Evolutionary conservation across 192 early-diverging fungal genomes (phyloP).

Genomic region (Backusella liffmaniae): DNA sequence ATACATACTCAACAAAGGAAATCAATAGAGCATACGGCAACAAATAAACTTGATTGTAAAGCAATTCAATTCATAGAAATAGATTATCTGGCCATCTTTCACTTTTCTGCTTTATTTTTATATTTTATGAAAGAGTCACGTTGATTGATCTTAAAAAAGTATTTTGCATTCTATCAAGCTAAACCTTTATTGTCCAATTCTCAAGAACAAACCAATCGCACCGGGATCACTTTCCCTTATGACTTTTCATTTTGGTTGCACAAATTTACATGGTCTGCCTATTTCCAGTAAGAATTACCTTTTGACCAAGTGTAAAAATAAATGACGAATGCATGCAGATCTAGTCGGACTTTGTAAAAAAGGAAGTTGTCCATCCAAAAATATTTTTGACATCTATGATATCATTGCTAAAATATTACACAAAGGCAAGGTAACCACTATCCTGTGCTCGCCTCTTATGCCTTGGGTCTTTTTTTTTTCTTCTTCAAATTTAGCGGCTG

Average conservation of each 20-base stretch:
- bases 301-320: neutral
- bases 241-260: neutral
- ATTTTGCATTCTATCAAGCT: neutral
- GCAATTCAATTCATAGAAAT: neutral
- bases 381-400: constrained; percentile 1
- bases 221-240: neutral
- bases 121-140: neutral
- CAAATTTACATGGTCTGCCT: neutral
- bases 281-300: neutral
- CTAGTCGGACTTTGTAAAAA: neutral
- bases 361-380: neutral
- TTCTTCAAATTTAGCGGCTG: no score
- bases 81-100: neutral
- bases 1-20: neutral
- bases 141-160: neutral
- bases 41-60: neutral
- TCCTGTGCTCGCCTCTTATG: neutral
- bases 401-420: neutral
- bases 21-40: neutral
- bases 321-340: neutral
- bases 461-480: neutral
- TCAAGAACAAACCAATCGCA: neutral
- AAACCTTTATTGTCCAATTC: neutral
- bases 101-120: neutral
- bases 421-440: neutral